phyloP scores from a whole-genome alignment of 108 stramenopile genomes.

The Pseudonitzschia multistriata region DNA sequence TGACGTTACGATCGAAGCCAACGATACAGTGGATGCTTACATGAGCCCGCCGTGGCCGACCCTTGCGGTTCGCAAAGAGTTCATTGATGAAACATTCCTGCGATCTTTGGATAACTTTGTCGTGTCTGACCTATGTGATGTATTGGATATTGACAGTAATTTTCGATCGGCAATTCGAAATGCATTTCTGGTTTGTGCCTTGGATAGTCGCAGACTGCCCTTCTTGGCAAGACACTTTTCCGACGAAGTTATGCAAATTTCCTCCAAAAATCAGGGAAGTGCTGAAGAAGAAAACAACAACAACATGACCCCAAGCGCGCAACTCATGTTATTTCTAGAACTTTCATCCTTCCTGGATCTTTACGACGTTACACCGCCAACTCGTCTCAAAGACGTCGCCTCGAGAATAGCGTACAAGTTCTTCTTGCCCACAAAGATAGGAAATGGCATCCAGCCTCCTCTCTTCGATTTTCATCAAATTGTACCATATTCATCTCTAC shows the following conservation, averaged over 20 bases:
- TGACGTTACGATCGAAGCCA: slow-evolving; percentile 14
- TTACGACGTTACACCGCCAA: slow-evolving; percentile 37
- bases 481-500: slow-evolving; percentile 43
- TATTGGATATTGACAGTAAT: slow-evolving; percentile 40
- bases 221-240: slow-evolving; percentile 62
- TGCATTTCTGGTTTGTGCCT: slow-evolving; percentile 64
- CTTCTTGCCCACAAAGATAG: slow-evolving; percentile 46
- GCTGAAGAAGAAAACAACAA: slow-evolving; percentile 24
- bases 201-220: slow-evolving; percentile 65
- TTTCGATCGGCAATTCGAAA: slow-evolving; percentile 54
- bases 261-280: background rate
- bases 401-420: slow-evolving; percentile 52
- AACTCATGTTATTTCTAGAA: slow-evolving; percentile 74
- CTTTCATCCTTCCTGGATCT: slow-evolving; percentile 57
- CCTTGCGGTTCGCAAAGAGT: slow-evolving; percentile 24
- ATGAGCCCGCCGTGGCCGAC: slow-evolving; percentile 30
- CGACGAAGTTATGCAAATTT: slow-evolving; percentile 14
- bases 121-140: slow-evolving; percentile 41
- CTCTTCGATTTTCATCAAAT: slow-evolving; percentile 62
- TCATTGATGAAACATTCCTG: slow-evolving; percentile 23
- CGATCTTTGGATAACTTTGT: slow-evolving; percentile 43
- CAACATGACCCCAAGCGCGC: slow-evolving; percentile 42
- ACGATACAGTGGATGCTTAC: slow-evolving; percentile 24
- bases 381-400: slow-evolving; percentile 42
- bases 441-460: slow-evolving; percentile 43